These are phyloP conservation scores for Penicillium sp. DNA, from an alignment of 2,329 filamentous ascomycete genomes.

Conservation along the genomic window DNA sequence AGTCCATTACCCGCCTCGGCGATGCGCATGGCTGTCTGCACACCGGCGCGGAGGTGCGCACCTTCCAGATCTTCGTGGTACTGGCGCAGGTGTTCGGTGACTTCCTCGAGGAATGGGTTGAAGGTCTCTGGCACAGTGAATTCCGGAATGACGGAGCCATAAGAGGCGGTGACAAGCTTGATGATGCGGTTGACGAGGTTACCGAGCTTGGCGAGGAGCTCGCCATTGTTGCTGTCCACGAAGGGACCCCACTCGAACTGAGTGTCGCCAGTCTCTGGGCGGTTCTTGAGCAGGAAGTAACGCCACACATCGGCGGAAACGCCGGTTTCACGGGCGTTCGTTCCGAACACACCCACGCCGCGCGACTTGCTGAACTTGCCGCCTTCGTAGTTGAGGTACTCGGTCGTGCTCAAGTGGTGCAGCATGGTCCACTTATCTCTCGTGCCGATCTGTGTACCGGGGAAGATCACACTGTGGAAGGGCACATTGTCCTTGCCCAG, in stretches of 20 bases:
- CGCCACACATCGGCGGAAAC: slow-evolving; percentile 86
- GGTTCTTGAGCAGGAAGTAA: slow-evolving; percentile 82
- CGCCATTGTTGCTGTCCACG: slow-evolving; percentile 82
- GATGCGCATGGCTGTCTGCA: slow-evolving; percentile 56
- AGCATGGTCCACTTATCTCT: slow-evolving; percentile 85
- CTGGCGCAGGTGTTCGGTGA: slow-evolving; percentile 55
- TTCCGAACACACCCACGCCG: slow-evolving; percentile 87
- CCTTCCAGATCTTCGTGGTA: slow-evolving; percentile 61
- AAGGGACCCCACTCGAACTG: slow-evolving; percentile 90
- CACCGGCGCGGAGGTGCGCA: slow-evolving; percentile 59
- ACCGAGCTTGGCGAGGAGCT: slow-evolving; percentile 71
- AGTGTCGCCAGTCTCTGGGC: slow-evolving; percentile 81
- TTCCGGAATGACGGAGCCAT: slow-evolving; percentile 56
- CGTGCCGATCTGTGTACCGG: slow-evolving; percentile 80
- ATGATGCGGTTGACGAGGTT: slow-evolving; percentile 73
- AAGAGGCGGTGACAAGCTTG: slow-evolving; percentile 70
- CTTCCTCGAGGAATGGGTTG: slow-evolving; percentile 42
- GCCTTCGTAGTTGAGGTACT: slow-evolving; percentile 84
- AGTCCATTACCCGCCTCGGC: slow-evolving; percentile 61
- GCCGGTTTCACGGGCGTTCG: slow-evolving; percentile 82
- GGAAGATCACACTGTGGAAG: slow-evolving; percentile 91
- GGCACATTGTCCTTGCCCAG: slow-evolving; percentile 90
- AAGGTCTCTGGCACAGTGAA: slow-evolving; percentile 45
- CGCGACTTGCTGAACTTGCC: slow-evolving; percentile 93
- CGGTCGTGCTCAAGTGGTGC: slow-evolving; percentile 82